Percentiles rank a stretch among this genome's conserved stretches.
phyloP scores from a whole-genome alignment of 768 basidiomycete species.

The Kwoniella bestiolae region DNA sequence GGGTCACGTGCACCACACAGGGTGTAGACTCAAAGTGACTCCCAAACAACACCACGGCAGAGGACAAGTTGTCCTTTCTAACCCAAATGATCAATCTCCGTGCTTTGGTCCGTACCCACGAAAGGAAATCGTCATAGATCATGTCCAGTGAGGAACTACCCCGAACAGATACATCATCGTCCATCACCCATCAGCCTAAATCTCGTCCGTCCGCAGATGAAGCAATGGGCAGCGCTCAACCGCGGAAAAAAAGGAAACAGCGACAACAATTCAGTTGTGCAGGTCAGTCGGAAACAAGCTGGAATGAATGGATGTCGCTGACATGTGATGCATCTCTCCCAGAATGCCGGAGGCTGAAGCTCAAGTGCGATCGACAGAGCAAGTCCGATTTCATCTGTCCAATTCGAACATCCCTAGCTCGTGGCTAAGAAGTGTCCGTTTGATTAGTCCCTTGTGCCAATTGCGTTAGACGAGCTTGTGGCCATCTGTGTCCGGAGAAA shows the following conservation, averaged over 20 bases:
- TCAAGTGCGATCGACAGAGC: conserved; percentile 30
- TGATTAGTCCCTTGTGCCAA: conserved; percentile 27
- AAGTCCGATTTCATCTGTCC: background rate
- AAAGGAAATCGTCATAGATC: too few species aligned
- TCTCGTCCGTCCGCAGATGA: too few species aligned
- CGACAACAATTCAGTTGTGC: conserved; percentile 20
- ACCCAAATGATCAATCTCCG: too few species aligned
- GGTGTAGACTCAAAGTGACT: too few species aligned
- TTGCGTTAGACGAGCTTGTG: conserved; percentile 26
- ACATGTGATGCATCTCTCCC: background rate
- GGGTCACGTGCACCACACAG: too few species aligned
- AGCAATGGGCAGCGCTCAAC: background rate
- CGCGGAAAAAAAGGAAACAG: conserved; percentile 6
- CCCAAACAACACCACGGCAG: too few species aligned
- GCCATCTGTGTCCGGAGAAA: conserved; percentile 24
- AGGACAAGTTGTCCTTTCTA: too few species aligned
- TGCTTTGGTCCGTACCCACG: too few species aligned
- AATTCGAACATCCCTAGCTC: background rate
- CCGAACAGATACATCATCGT: too few species aligned
- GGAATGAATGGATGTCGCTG: background rate
- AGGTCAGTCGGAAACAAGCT: background rate
- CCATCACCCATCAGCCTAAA: too few species aligned
- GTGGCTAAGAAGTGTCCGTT: background rate
- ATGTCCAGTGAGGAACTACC: too few species aligned
- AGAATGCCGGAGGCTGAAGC: conserved; percentile 37